Evolutionary conservation across 2,329 filamentous ascomycete species (phyloP).

Genomic region (Aspergillus tamarii): DNA sequence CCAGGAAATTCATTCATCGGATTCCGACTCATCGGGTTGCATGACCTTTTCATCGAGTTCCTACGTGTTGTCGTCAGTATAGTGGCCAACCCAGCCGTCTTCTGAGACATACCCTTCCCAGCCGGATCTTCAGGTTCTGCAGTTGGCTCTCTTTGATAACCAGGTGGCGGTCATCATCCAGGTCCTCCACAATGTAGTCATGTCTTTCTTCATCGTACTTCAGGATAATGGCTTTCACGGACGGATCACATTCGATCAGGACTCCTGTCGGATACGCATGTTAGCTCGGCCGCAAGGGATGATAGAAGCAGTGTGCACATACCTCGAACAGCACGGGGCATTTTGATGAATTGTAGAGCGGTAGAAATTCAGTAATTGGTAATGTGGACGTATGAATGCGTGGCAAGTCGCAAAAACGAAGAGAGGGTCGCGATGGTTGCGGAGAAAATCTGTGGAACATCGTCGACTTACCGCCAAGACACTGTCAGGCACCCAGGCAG

Average conservation of each 20-base stretch:
- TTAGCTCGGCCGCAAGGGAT: constrained; percentile 6
- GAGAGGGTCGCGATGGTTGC: neutral
- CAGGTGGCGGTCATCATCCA: constrained; percentile 50
- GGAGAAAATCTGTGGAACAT: neutral
- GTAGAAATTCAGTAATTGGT: neutral
- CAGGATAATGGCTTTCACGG: constrained; percentile 53
- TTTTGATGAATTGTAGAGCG: constrained; percentile 19
- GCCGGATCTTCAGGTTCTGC: constrained; percentile 43
- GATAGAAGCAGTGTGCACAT: neutral
- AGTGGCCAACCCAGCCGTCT: neutral
- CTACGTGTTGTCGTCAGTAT: constrained; percentile 29
- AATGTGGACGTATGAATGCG: too few species aligned
- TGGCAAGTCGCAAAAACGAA: neutral
- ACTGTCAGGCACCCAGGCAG: constrained; percentile 8
- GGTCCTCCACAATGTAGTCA: constrained; percentile 52
- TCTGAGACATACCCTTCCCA: constrained; percentile 42
- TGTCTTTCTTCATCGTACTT: constrained; percentile 52
- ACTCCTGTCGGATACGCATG: constrained; percentile 36
- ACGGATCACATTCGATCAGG: constrained; percentile 52
- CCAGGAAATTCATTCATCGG: constrained; percentile 33
- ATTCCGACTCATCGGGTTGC: constrained; percentile 51
- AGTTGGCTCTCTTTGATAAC: constrained; percentile 53
- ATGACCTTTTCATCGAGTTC: constrained; percentile 52
- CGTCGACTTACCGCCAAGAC: neutral
- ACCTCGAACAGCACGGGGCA: constrained; percentile 49